Evolutionary conservation across 2,329 filamentous ascomycete genomes (phyloP), one percentile per base, ranked within the genome.

Genomic region (Talaromyces piceae): DNA sequence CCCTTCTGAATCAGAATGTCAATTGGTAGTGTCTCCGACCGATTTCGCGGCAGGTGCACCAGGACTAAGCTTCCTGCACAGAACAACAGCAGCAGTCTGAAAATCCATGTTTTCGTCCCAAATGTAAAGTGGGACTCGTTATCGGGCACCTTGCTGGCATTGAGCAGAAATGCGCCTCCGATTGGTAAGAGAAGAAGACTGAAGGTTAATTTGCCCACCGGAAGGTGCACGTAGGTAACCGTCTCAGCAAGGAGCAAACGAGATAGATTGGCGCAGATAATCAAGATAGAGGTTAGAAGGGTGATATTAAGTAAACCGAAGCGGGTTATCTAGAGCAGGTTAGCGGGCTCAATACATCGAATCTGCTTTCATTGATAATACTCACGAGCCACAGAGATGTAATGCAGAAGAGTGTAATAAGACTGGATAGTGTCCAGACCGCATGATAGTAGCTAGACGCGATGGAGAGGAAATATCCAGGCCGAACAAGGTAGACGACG

Each of bases 1-100:
- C 74, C 78, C 16, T 76, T 65, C 43, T 75, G 72, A 25, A 82
- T 77, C 16, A 83, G 67, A 30, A 72, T 60, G 48, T 79, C 75
- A 46, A 83, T 80, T 0, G 80, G 79, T 59, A 83, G 80, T 31
- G 70, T 69, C 16, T 67, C 63, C 16, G 70, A 60, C 22, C 67
- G 57, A 16, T 66, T 65, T 20, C 67, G 69, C 49, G 73, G 71
- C 26, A 69, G 65, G 25, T 70, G 63, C 45, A 66, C 69, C 5
- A 75, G 62, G 30, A 65, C 61, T 3, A 73, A 54, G 53, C 71
- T 69, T 56, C 75, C 50, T n/a, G 69, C 60, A 41, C 77, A 65
- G 1, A 78, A 58, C 4, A 73, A 33, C 5, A 73, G 50, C 16
- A 77, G 61, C 4, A 69, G 26, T 9, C 68, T 47, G 47, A 70